Percentiles rank a stretch among this genome's conserved stretches.
Conservation (phyloP, 306 rosid species). For the Hylodesmum podocarpum region DNA sequence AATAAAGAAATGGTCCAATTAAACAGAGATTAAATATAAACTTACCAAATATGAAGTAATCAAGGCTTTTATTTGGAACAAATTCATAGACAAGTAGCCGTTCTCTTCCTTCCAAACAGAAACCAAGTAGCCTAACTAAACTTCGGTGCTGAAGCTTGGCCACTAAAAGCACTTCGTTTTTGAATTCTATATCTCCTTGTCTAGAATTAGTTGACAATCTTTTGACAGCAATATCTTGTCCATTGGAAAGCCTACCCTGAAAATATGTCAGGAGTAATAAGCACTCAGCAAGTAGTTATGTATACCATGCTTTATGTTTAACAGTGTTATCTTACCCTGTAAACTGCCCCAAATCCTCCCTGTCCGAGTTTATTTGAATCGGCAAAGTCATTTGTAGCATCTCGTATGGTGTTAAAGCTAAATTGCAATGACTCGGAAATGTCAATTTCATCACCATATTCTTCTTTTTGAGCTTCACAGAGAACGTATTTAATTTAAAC, state of each 20-base stretch:
- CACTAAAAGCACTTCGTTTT: slow-evolving; percentile 21
- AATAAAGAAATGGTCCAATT: background rate
- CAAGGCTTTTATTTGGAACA: slow-evolving; percentile 23
- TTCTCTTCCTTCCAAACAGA: slow-evolving; percentile 15
- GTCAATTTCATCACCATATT: background rate
- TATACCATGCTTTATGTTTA: background rate
- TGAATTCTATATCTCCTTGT: slow-evolving; percentile 25
- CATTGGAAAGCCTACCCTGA: slow-evolving; percentile 24
- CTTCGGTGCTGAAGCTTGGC: slow-evolving; percentile 21
- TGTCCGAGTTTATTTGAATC: slow-evolving; percentile 30
- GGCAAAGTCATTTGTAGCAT: slow-evolving; percentile 28
- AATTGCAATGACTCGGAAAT: slow-evolving; percentile 21
- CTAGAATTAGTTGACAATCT: slow-evolving; percentile 18
- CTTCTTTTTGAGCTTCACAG: slow-evolving; percentile 6
- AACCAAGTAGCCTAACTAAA: slow-evolving; percentile 28
- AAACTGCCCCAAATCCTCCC: slow-evolving; percentile 36
- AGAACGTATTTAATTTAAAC: background rate
- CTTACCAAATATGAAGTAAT: slow-evolving; percentile 40
- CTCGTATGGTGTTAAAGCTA: slow-evolving; percentile 24
- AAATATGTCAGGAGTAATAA: background rate
- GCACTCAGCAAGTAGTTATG: background rate
- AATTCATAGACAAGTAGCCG: slow-evolving; percentile 15
- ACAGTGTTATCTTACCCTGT: slow-evolving; percentile 13
- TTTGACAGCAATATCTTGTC: slow-evolving; percentile 30
- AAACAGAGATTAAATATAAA: background rate